phyloP scores from a whole-genome alignment of 331 rosid genomes.

The Dryas integrifolia region DNA sequence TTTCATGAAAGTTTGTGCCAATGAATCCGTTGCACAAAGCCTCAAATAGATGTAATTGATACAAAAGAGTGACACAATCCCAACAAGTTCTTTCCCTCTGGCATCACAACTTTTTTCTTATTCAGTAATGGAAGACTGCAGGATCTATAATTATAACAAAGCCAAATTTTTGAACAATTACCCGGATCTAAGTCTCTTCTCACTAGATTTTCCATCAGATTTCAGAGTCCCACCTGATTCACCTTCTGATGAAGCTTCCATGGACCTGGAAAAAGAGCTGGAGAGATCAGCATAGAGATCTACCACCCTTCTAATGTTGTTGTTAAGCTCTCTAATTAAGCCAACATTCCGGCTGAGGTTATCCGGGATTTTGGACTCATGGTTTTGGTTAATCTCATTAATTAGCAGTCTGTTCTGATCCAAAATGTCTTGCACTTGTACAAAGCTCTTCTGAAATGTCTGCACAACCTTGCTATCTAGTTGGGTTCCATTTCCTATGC shows the following conservation, averaged over 20 bases:
- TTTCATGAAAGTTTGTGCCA: slow-evolving; percentile 5
- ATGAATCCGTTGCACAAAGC: slow-evolving; percentile 16
- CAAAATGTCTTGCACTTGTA: slow-evolving; percentile 80
- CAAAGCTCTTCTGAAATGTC: slow-evolving; percentile 74
- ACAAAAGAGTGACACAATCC: slow-evolving; percentile 26
- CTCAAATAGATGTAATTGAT: slow-evolving; percentile 19
- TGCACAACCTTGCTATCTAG: slow-evolving; percentile 61
- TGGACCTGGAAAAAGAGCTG: slow-evolving; percentile 57
- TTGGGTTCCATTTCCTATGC: slow-evolving; percentile 51
- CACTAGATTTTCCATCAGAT: slow-evolving; percentile 71
- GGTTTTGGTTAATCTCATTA: slow-evolving; percentile 85
- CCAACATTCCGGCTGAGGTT: slow-evolving; percentile 72
- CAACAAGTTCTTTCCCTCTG: slow-evolving; percentile 22
- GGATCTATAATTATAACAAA: slow-evolving; percentile 17
- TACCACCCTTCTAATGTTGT: slow-evolving; percentile 83
- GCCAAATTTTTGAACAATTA: slow-evolving; percentile 29
- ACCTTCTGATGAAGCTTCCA: slow-evolving; percentile 77
- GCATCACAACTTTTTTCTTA: slow-evolving; percentile 33
- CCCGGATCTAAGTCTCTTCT: slow-evolving; percentile 76
- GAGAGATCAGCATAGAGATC: slow-evolving; percentile 88
- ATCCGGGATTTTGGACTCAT: slow-evolving; percentile 71
- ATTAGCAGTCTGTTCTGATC: slow-evolving; percentile 78
- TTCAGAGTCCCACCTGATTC: slow-evolving; percentile 71
- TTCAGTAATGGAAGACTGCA: slow-evolving; percentile 27
- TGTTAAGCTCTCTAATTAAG: slow-evolving; percentile 79